phyloP scores from a whole-genome alignment of 345 rosid species.

The Pistacia atlantica region DNA sequence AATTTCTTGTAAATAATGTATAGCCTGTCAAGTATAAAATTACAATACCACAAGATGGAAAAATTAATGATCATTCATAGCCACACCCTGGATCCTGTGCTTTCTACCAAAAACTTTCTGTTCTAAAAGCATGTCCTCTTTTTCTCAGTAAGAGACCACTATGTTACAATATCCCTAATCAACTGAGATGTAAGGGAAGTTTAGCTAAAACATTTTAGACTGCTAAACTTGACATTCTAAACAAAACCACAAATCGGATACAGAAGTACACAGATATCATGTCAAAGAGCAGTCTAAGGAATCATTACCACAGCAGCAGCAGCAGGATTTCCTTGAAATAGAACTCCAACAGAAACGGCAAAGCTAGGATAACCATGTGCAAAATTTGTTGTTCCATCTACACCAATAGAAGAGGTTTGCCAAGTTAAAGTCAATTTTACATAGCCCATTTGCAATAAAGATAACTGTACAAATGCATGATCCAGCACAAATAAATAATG shows the following conservation, averaged over 20 bases:
- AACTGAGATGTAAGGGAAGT: not conserved
- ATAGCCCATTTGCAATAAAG: not conserved
- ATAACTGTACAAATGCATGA: conserved; percentile 4
- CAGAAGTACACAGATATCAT: conserved; percentile 15
- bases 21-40: not conserved
- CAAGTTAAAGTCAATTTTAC: not conserved
- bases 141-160: no score
- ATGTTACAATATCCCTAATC: not conserved
- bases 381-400: conserved; percentile 97
- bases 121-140: no score
- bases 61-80: not conserved
- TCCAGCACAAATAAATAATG: not conserved
- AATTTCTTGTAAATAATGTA: not conserved
- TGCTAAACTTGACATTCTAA: not conserved
- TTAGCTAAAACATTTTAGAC: no score
- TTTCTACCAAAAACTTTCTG: not conserved
- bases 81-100: not conserved
- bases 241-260: conserved; percentile 3
- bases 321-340: conserved; percentile 77
- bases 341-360: conserved; percentile 94
- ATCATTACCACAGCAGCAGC: conserved; percentile 91
- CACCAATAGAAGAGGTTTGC: conserved; percentile 13
- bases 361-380: conserved; percentile 97
- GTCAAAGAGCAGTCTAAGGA: not conserved
- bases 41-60: not conserved